These are phyloP conservation scores for Claviceps arundinis DNA, from an alignment of 2,329 filamentous ascomycete species.

Conservation along the genomic window DNA sequence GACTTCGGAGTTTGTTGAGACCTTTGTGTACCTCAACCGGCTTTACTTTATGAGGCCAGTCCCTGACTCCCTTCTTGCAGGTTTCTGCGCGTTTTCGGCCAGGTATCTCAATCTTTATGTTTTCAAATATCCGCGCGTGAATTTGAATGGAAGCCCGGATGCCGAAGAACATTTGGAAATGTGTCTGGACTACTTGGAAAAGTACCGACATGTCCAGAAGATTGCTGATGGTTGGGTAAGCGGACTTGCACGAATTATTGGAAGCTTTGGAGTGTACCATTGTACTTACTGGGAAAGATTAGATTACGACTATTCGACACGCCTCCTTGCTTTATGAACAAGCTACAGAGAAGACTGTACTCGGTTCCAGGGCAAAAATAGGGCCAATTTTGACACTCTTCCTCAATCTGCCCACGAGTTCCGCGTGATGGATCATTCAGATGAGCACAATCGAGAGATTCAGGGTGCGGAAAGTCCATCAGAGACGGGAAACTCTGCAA, in stretches of 20 bases:
- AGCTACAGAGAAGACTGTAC: conserved; percentile 10
- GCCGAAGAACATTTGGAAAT: conserved; percentile 11
- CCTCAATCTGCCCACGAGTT: conserved; percentile 20
- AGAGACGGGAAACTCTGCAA: not conserved
- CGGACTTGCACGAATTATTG: not conserved
- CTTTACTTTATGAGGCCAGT: conserved; percentile 29
- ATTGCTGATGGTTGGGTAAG: conserved; percentile 18
- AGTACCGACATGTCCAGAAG: conserved; percentile 16
- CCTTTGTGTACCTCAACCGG: conserved; percentile 29
- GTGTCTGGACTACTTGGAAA: conserved; percentile 15
- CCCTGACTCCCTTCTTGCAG: not conserved
- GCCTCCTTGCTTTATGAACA: conserved; percentile 15
- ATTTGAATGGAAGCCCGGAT: conserved; percentile 10
- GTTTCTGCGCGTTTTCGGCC: too few relatives aligned
- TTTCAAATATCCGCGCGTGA: not conserved
- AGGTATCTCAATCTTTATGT: too few relatives aligned
- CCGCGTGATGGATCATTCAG: conserved; percentile 17
- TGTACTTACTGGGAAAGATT: not conserved
- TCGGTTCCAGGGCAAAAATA: conserved; percentile 13
- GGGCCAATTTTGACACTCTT: conserved; percentile 16
- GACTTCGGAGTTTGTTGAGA: conserved; percentile 25
- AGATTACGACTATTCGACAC: conserved; percentile 15
- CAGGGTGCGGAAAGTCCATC: conserved; percentile 12
- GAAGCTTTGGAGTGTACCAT: not conserved
- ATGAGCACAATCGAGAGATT: conserved; percentile 18